Evolutionary conservation across 805 yeast species (phyloP).

Genomic region (Saturnispora gosingensis): DNA sequence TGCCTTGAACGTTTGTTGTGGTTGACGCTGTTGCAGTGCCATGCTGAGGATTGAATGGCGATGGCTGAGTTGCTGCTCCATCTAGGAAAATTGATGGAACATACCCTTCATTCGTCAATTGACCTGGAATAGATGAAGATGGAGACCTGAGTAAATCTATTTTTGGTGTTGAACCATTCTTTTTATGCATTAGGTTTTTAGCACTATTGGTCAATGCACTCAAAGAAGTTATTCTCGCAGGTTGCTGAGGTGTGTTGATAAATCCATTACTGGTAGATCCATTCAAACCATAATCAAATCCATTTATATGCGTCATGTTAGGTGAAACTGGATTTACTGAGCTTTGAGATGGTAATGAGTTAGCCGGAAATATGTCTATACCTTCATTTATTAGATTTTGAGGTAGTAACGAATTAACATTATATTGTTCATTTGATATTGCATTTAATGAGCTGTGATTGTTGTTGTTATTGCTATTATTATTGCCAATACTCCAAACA

Average conservation of each 20-base stretch:
- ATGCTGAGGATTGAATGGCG: slow-evolving; percentile 9
- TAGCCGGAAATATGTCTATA: neutral
- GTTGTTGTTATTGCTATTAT: slow-evolving; percentile 5
- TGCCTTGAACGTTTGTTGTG: neutral
- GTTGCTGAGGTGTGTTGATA: slow-evolving; percentile 8
- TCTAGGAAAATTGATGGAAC: slow-evolving; percentile 9
- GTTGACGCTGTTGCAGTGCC: neutral
- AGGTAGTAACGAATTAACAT: slow-evolving; percentile 22
- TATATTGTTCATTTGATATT: slow-evolving; percentile 9
- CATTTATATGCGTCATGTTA: slow-evolving; percentile 7
- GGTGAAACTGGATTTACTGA: slow-evolving; percentile 7
- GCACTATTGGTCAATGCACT: slow-evolving; percentile 14
- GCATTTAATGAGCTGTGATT: slow-evolving; percentile 6
- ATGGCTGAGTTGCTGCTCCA: slow-evolving; percentile 11
- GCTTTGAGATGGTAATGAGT: neutral
- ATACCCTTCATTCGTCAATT: neutral
- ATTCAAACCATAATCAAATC: slow-evolving; percentile 7
- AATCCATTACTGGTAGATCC: neutral
- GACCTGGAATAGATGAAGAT: neutral
- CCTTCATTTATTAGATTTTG: slow-evolving; percentile 23
- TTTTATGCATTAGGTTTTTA: slow-evolving; percentile 3
- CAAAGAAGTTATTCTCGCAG: slow-evolving; percentile 14
- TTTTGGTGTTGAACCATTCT: neutral
- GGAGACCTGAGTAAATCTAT: slow-evolving; percentile 6
- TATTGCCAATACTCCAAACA: slow-evolving; percentile 4